A percentile compares a stretch with the other conserved stretches of the same genome.
These are phyloP conservation scores for Pichia exigua DNA, from an alignment of 805 yeast species.

Conservation along the genomic window DNA sequence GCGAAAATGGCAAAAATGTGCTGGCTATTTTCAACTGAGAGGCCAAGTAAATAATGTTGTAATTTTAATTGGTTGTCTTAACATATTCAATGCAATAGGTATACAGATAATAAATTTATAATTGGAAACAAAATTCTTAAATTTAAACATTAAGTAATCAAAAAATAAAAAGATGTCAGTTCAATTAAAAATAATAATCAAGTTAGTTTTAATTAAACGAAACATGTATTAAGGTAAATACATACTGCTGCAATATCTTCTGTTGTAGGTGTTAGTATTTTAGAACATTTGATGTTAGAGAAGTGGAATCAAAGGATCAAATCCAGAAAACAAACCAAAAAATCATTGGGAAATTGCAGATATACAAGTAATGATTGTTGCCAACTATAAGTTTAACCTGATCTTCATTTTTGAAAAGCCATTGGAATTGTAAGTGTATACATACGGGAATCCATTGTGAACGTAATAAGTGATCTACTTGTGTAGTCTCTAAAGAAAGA, in stretches of 20 bases:
- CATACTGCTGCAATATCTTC: conserved; percentile 45
- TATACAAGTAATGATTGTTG: background rate
- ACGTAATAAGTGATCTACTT: background rate
- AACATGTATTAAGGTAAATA: conserved; percentile 5
- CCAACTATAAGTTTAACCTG: background rate
- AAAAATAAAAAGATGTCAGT: background rate
- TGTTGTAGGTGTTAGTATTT: conserved; percentile 13
- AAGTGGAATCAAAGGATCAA: background rate
- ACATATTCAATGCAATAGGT: background rate
- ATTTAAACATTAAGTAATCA: background rate
- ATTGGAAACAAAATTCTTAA: background rate
- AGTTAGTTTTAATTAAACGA: background rate
- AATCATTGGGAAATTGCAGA: background rate
- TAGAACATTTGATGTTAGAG: background rate
- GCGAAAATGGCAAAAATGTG: background rate
- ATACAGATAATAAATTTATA: too few species aligned
- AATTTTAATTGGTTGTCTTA: background rate
- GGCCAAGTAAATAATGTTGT: background rate
- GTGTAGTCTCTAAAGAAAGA: background rate
- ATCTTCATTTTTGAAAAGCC: background rate
- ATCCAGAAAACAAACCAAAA: background rate
- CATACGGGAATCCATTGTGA: conserved; percentile 56
- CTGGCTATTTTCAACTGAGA: background rate
- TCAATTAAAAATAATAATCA: background rate
- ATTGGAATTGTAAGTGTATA: conserved; percentile 11